Conservation (phyloP, 2,329 filamentous ascomycete species). For the Trichophyton schoenleinii region DNA sequence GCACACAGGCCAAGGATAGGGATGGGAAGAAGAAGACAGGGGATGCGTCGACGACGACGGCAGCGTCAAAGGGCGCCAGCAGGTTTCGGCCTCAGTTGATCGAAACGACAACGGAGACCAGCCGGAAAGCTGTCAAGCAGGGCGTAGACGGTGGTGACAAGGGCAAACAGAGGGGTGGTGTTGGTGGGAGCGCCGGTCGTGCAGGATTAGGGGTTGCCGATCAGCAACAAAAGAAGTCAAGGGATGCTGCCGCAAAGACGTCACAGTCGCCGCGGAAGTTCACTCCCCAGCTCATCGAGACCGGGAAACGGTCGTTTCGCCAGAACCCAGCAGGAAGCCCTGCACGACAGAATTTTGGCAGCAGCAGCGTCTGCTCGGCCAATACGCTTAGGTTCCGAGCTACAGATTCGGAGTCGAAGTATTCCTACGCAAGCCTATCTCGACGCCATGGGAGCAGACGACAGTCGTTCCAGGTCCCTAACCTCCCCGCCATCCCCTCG, state of each 20-base stretch:
- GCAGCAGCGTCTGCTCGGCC: neutral
- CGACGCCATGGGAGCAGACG: constrained; percentile 26
- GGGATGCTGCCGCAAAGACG: neutral
- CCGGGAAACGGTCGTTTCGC: constrained; percentile 57
- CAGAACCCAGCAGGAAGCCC: constrained; percentile 40
- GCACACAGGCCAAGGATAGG: neutral
- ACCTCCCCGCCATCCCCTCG: constrained; percentile 49
- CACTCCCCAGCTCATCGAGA: constrained; percentile 69
- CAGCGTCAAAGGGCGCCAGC: neutral
- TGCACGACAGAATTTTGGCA: neutral
- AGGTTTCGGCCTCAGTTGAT: constrained; percentile 8
- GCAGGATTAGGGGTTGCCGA: neutral
- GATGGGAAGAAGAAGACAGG: neutral
- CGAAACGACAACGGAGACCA: constrained; percentile 9
- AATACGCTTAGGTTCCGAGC: neutral
- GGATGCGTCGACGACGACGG: neutral
- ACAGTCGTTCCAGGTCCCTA: constrained; percentile 50
- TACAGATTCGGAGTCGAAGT: constrained; percentile 34
- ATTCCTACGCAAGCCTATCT: constrained; percentile 33
- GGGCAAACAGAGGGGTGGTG: neutral
- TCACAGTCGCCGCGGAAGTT: constrained; percentile 37
- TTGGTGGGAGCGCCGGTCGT: neutral
- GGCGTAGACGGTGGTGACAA: neutral
- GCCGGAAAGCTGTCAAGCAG: constrained; percentile 1
- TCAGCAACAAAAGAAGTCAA: neutral